Conservation (phyloP, 306 rosid genomes). For the Dryas octopetala region DNA sequence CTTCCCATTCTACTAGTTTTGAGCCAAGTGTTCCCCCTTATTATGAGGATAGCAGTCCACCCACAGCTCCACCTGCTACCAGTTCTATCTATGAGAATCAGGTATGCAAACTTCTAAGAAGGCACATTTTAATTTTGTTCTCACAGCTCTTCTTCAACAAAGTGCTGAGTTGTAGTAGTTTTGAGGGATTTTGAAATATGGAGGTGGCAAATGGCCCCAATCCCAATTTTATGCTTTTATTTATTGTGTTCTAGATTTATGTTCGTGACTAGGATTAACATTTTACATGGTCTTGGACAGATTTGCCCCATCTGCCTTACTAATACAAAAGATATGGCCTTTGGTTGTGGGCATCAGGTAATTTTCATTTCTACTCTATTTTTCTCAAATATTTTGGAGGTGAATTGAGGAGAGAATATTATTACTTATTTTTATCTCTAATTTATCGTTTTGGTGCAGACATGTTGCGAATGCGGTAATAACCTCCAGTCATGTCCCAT, state of each 20-base stretch:
- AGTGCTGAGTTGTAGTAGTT: too few species aligned
- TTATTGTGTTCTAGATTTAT: too few species aligned
- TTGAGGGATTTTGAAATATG: too few species aligned
- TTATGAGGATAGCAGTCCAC: constrained; percentile 31
- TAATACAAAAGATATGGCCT: constrained; percentile 87
- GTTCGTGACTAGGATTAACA: neutral
- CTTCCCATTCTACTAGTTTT: constrained; percentile 46
- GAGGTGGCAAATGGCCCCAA: too few species aligned
- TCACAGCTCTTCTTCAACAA: too few species aligned
- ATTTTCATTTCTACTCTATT: neutral
- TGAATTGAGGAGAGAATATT: neutral
- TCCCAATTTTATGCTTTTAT: too few species aligned
- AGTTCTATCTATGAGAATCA: constrained; percentile 64
- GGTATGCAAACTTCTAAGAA: constrained; percentile 39
- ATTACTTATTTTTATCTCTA: neutral
- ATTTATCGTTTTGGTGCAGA: constrained; percentile 47
- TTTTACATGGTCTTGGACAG: constrained; percentile 45
- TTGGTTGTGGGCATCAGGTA: constrained; percentile 99
- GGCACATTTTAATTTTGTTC: neutral
- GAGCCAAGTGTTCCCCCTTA: constrained; percentile 58
- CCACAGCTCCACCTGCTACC: constrained; percentile 59
- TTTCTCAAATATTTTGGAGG: neutral
- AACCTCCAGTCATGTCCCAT: constrained; percentile 81
- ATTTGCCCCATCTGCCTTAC: constrained; percentile 82
- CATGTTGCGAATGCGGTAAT: constrained; percentile 82